phyloP scores from a whole-genome alignment of 805 yeast genomes.

The Kregervanrija delftensis region DNA sequence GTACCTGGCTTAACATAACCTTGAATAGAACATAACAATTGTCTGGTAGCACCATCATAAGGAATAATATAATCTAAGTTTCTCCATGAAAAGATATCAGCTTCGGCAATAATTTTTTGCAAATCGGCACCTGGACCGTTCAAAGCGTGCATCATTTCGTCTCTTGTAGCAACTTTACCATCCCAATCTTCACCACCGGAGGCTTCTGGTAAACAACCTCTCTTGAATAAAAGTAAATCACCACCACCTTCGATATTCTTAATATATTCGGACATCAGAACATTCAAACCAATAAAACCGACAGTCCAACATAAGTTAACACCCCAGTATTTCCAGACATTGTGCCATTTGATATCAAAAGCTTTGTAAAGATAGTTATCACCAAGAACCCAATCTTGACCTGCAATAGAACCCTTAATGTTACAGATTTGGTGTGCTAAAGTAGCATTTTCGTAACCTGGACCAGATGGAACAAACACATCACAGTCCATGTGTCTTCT shows the following conservation, averaged over 20 bases:
- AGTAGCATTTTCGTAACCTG: constrained; percentile 38
- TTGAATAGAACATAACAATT: too few relatives aligned
- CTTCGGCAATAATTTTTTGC: constrained; percentile 14
- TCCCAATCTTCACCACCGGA: constrained; percentile 30
- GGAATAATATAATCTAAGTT: too few relatives aligned
- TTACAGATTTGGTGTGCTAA: constrained; percentile 39
- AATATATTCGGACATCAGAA: constrained; percentile 24
- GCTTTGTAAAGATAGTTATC: constrained; percentile 36
- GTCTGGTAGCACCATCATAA: too few relatives aligned
- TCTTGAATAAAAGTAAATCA: constrained; percentile 26
- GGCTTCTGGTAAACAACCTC: constrained; percentile 23
- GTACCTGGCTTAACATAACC: too few relatives aligned
- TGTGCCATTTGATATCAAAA: constrained; percentile 46
- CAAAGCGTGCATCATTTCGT: constrained; percentile 18
- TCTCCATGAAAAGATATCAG: constrained; percentile 17
- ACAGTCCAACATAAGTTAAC: too few relatives aligned
- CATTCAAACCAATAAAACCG: constrained; percentile 28
- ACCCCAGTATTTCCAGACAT: constrained; percentile 76
- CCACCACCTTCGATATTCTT: constrained; percentile 24
- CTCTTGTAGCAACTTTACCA: constrained; percentile 28
- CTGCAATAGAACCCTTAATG: constrained; percentile 36
- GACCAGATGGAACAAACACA: constrained; percentile 45
- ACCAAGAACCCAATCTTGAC: constrained; percentile 38
- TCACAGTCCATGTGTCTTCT: constrained; percentile 46
- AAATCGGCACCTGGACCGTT: constrained; percentile 26